A percentile compares a stretch with the other conserved stretches of the same genome.
phyloP scores from a whole-genome alignment of 345 rosid genomes.

The Arabidopsis suecica region DNA sequence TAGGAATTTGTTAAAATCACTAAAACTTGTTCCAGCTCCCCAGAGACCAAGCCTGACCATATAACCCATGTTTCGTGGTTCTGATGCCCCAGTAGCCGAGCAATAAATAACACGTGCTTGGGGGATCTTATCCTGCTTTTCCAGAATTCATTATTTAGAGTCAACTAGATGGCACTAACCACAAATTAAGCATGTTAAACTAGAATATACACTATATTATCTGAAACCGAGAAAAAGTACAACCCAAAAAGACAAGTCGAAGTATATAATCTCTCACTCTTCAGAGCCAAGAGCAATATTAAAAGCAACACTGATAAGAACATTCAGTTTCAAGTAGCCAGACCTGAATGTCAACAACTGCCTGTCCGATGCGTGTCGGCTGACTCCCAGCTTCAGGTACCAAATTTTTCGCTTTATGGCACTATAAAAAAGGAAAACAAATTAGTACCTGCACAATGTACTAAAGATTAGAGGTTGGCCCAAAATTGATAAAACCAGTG shows the following conservation, averaged over 20 bases:
- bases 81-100: slow-evolving; percentile 99
- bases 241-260: slow-evolving; percentile 22
- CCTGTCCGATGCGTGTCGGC: slow-evolving; percentile 98
- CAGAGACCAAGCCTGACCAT: slow-evolving; percentile 99
- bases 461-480: slow-evolving; percentile 26
- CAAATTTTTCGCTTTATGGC: slow-evolving; percentile 99
- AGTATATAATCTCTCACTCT: slow-evolving; percentile 15
- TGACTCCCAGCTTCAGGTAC: slow-evolving; percentile 99
- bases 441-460: slow-evolving; percentile 42
- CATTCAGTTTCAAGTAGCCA: slow-evolving; percentile 43
- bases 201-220: slow-evolving; percentile 12
- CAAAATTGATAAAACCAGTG: slow-evolving; percentile 7
- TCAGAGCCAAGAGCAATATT: slow-evolving; percentile 9
- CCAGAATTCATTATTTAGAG: slow-evolving; percentile 42
- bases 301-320: slow-evolving; percentile 18
- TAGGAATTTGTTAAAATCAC: slow-evolving; percentile 74
- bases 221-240: slow-evolving; percentile 26
- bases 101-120: slow-evolving; percentile 97
- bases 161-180: slow-evolving; percentile 32
- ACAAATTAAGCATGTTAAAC: neutral
- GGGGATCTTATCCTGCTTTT: slow-evolving; percentile 86
- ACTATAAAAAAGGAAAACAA: slow-evolving; percentile 58
- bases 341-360: slow-evolving; percentile 98
- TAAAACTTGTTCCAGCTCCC: slow-evolving; percentile 93
- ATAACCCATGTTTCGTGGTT: slow-evolving; percentile 99